phyloP scores from a whole-genome alignment of 176 grass and related monocot species.

The Phoenix roebelenii region DNA sequence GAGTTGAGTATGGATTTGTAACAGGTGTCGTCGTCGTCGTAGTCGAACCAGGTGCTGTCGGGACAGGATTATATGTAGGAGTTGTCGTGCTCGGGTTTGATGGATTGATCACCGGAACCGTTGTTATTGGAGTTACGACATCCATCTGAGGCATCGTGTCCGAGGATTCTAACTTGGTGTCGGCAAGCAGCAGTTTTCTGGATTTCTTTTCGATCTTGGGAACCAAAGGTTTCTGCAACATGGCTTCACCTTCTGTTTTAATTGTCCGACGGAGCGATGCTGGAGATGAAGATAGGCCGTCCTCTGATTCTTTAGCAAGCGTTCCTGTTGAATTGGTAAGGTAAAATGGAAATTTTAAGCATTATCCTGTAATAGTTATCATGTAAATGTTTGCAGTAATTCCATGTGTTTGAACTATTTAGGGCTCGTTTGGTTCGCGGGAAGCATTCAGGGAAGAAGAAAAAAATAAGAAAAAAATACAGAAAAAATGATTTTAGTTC shows the following conservation, averaged over 20 bases:
- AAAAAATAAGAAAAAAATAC: no score
- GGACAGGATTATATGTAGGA: slow-evolving; percentile 1
- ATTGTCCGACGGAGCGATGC: not conserved
- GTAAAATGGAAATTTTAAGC: no score
- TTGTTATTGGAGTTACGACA: slow-evolving; percentile 22
- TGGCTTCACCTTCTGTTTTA: no score
- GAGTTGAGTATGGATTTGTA: slow-evolving; percentile 14
- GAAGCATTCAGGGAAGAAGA: no score
- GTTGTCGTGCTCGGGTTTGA: slow-evolving; percentile 17
- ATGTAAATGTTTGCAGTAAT: no score
- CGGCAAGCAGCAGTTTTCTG: slow-evolving; percentile 6
- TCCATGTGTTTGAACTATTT: no score
- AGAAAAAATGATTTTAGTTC: no score
- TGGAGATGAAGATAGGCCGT: not conserved
- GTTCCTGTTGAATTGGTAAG: slow-evolving; percentile 1
- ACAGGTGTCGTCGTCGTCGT: not conserved
- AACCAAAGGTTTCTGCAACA: not conserved
- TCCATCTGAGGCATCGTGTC: not conserved
- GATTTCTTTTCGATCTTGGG: not conserved
- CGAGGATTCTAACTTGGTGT: not conserved
- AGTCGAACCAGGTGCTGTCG: not conserved
- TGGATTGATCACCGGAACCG: slow-evolving; percentile 52
- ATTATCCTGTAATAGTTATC: no score
- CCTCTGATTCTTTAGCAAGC: slow-evolving; percentile 13
- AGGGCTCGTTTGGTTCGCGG: no score